A percentile compares a stretch with the other conserved stretches of the same genome.
phyloP scores from a whole-genome alignment of 1,284 basidiomycete species.

The Mycosarcoma maydis region DNA sequence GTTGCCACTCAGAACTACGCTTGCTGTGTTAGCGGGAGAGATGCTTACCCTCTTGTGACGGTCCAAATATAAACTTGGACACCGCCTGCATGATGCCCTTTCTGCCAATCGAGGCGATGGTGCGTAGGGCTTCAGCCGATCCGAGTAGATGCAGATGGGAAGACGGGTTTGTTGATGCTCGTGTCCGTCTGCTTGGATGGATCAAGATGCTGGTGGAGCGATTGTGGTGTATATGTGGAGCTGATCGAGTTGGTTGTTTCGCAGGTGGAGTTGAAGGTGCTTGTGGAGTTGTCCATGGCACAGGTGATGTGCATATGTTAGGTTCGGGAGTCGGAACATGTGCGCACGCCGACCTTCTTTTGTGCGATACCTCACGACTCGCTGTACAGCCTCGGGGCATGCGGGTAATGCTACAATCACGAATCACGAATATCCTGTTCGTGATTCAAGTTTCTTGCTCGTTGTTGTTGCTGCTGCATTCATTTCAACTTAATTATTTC shows the following conservation, averaged over 20 bases:
- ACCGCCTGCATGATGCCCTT: slow-evolving; percentile 78
- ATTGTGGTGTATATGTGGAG: slow-evolving; percentile 18
- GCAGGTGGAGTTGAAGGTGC: no score
- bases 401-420: no score
- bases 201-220: slow-evolving; percentile 5
- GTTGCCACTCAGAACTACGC: no score
- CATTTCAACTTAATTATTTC: no score
- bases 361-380: slow-evolving; percentile 23
- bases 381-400: no score
- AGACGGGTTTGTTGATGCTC: no score
- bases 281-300: no score
- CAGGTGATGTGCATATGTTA: no score
- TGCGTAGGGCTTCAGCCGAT: neutral
- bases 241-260: slow-evolving; percentile 8
- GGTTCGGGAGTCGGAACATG: slow-evolving; percentile 29
- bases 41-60: slow-evolving; percentile 81
- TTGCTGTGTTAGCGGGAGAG: neutral
- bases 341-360: neutral
- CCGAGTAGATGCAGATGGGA: neutral
- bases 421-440: no score
- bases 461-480: no score
- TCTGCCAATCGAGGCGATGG: neutral
- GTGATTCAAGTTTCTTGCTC: no score
- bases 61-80: slow-evolving; percentile 90
- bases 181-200: no score